Evolutionary conservation across 2,329 filamentous ascomycete species (phyloP).

Genomic region (Akanthomyces dipterigenus): DNA sequence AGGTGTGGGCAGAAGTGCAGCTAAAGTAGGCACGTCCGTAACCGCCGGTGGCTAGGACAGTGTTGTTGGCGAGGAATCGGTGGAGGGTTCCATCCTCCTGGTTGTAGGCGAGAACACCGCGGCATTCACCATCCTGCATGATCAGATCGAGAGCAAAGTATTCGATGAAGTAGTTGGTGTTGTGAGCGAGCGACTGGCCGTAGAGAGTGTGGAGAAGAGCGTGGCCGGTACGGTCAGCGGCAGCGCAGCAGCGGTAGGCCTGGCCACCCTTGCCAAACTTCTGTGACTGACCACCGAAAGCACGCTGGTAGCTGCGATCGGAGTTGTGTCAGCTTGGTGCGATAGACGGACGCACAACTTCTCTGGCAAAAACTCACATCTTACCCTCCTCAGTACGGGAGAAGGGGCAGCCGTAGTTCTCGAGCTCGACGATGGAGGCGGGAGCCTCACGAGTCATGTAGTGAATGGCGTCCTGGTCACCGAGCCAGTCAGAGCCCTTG

Average conservation of each 20-base stretch:
- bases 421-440: slow-evolving; percentile 84
- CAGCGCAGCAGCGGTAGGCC: slow-evolving; percentile 94
- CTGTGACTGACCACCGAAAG: slow-evolving; percentile 95
- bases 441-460: slow-evolving; percentile 97
- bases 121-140: slow-evolving; percentile 96
- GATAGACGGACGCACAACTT: not conserved
- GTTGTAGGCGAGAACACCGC: slow-evolving; percentile 95
- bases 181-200: slow-evolving; percentile 92
- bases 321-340: slow-evolving; percentile 11
- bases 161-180: slow-evolving; percentile 99
- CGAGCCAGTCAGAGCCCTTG: slow-evolving; percentile 95
- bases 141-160: slow-evolving; percentile 96
- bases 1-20: slow-evolving; percentile 96
- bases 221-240: slow-evolving; percentile 93
- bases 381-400: slow-evolving; percentile 92
- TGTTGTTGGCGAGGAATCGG: slow-evolving; percentile 94
- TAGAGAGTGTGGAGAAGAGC: slow-evolving; percentile 97
- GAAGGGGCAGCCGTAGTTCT: slow-evolving; percentile 97
- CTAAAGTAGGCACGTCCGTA: slow-evolving; percentile 98
- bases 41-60: slow-evolving; percentile 91
- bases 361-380: slow-evolving; percentile 56
- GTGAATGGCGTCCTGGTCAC: slow-evolving; percentile 95
- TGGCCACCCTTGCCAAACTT: slow-evolving; percentile 95
- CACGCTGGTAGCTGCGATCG: slow-evolving; percentile 77
- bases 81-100: slow-evolving; percentile 97